These are phyloP conservation scores for Cladorrhinum sp. DNA, from an alignment of 2,329 filamentous ascomycete genomes.

Conservation along the genomic window DNA sequence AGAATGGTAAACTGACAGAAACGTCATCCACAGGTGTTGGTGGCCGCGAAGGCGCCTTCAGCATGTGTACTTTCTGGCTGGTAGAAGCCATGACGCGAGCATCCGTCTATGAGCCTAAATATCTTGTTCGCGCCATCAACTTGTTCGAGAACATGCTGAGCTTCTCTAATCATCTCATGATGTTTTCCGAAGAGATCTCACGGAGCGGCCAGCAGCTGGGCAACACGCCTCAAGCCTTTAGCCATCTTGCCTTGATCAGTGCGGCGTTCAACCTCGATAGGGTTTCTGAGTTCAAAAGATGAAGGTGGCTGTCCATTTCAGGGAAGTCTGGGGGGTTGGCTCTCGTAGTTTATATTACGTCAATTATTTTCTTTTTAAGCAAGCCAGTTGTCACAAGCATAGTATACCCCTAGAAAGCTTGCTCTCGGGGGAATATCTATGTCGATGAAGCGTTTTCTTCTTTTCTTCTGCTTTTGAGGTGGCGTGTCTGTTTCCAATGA, in stretches of 20 bases:
- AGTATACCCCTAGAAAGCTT: too few relatives aligned
- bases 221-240: slow-evolving; percentile 78
- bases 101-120: slow-evolving; percentile 61
- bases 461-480: too few relatives aligned
- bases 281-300: slow-evolving; percentile 35
- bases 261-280: slow-evolving; percentile 71
- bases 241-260: slow-evolving; percentile 71
- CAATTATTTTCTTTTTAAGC: too few relatives aligned
- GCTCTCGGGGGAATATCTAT: too few relatives aligned
- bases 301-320: too few relatives aligned
- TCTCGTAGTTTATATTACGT: too few relatives aligned
- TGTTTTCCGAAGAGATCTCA: slow-evolving; percentile 78
- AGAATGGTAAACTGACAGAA: slow-evolving; percentile 17
- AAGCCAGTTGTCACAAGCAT: too few relatives aligned
- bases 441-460: too few relatives aligned
- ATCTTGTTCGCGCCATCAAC: slow-evolving; percentile 59
- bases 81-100: slow-evolving; percentile 74
- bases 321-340: too few relatives aligned
- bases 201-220: slow-evolving; percentile 73
- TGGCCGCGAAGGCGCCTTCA: slow-evolving; percentile 72
- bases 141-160: slow-evolving; percentile 76
- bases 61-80: slow-evolving; percentile 82
- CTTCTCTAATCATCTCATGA: slow-evolving; percentile 73
- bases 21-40: slow-evolving; percentile 56
- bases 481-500: too few relatives aligned